A percentile compares a stretch with the other conserved stretches of the same genome.
Conservation (phyloP, 129 eudicot genomes). For the Oenanthe sinensis region DNA sequence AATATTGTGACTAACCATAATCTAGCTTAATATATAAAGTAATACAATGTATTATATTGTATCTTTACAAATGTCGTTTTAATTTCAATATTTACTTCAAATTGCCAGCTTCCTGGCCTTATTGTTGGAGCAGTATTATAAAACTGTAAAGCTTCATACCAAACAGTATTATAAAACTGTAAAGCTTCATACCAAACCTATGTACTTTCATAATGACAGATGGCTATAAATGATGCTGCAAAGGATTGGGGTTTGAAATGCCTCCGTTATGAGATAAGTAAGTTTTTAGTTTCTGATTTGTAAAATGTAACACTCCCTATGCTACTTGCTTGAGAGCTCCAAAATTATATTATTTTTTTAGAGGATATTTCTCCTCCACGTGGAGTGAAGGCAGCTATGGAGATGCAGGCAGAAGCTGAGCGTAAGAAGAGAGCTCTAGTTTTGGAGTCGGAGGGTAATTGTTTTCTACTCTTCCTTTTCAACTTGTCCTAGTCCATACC, state of each 20-base stretch:
- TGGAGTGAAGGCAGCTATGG: constrained; percentile 88
- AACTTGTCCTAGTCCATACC: background rate
- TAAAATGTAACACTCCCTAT: constrained; percentile 3
- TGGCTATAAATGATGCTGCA: constrained; percentile 85
- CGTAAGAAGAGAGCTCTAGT: constrained; percentile 92
- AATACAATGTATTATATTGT: no score
- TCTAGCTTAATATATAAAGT: background rate
- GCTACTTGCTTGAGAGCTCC: background rate
- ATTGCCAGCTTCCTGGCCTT: background rate
- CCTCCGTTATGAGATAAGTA: constrained; percentile 96
- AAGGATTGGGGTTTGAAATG: constrained; percentile 81
- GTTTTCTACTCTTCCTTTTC: background rate
- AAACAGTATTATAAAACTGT: background rate
- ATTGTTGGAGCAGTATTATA: background rate
- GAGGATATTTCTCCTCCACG: constrained; percentile 99
- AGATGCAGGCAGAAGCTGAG: constrained; percentile 99
- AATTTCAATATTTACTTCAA: background rate
- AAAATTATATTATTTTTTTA: constrained; percentile 15
- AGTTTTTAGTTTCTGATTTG: constrained; percentile 10
- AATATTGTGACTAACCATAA: background rate
- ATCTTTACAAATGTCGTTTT: background rate
- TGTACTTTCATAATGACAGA: constrained; percentile 24
- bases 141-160: background rate
- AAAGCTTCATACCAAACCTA: background rate
- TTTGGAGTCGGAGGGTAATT: constrained; percentile 84